Percentiles rank a stretch among this genome's conserved stretches.
Evolutionary conservation across 208 protist genomes (phyloP).

Genomic region (Wallacemonas sp.): DNA sequence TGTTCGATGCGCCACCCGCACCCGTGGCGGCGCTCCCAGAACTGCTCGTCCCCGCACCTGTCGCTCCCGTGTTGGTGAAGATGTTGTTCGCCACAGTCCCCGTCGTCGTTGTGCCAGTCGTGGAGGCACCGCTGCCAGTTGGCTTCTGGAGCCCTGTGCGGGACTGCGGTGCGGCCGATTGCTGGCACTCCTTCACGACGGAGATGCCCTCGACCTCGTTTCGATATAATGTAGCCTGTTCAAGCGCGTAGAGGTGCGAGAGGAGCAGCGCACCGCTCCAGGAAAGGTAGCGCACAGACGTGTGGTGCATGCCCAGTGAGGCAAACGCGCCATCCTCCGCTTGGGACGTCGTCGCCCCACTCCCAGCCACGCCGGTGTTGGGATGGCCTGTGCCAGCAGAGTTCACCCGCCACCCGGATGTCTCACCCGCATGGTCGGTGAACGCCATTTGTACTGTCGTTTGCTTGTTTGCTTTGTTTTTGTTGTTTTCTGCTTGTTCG

Average conservation of each 20-base stretch:
- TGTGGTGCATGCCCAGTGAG: constrained; percentile 1
- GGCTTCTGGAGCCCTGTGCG: too few species aligned
- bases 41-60: background rate
- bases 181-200: constrained; percentile 19
- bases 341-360: background rate
- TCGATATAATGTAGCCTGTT: constrained; percentile 22
- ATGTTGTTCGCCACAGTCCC: background rate
- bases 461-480: background rate
- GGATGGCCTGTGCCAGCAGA: background rate
- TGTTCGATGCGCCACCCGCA: background rate
- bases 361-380: background rate
- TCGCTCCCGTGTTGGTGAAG: background rate
- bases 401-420: too few species aligned
- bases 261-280: constrained; percentile 47
- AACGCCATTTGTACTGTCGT: too few species aligned
- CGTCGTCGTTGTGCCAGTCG: background rate
- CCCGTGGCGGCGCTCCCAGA: background rate
- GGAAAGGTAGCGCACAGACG: constrained; percentile 29
- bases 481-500: background rate
- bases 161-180: background rate
- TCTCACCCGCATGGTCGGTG: too few species aligned
- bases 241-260: constrained; percentile 36
- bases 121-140: background rate
- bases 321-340: background rate
- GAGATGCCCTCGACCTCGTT: constrained; percentile 22